Evolutionary conservation across 2,329 filamentous ascomycete genomes (phyloP).

Genomic region (Ophiostoma ulmi): DNA sequence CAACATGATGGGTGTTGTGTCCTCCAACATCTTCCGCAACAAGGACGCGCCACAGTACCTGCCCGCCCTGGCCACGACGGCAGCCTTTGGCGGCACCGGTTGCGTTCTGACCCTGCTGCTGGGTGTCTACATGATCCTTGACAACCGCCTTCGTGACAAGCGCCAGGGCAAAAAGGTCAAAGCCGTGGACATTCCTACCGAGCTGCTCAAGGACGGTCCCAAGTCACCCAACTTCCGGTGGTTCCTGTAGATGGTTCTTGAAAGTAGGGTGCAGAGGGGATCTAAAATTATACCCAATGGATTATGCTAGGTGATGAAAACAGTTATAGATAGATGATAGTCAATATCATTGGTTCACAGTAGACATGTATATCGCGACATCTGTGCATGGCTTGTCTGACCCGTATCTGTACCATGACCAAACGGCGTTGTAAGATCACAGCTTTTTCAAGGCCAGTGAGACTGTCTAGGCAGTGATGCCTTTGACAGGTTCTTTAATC

Average conservation of each 20-base stretch:
- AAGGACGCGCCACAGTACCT: slow-evolving; percentile 62
- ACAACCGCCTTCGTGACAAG: slow-evolving; percentile 57
- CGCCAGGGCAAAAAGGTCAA: slow-evolving; percentile 50
- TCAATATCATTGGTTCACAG: background rate
- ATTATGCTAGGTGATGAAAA: background rate
- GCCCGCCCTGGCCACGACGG: slow-evolving; percentile 60
- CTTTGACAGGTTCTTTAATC: background rate
- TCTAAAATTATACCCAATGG: background rate
- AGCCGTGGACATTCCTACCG: slow-evolving; percentile 54
- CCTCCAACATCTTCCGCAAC: slow-evolving; percentile 61
- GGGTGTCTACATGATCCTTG: slow-evolving; percentile 59
- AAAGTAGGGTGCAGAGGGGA: background rate
- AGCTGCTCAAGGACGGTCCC: slow-evolving; percentile 51
- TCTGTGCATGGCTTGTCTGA: slow-evolving; percentile 38
- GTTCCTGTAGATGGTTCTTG: slow-evolving; percentile 34
- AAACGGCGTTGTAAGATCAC: slow-evolving; percentile 44
- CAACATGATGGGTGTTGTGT: slow-evolving; percentile 70
- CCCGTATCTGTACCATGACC: slow-evolving; percentile 63
- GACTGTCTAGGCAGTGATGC: background rate
- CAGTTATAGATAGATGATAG: background rate
- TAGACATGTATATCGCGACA: background rate
- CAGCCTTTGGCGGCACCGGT: slow-evolving; percentile 58
- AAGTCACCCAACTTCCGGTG: slow-evolving; percentile 51
- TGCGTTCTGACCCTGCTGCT: slow-evolving; percentile 50
- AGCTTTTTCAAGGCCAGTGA: slow-evolving; percentile 56